Evolutionary conservation across 495 filamentous ascomycete species (phyloP).

Genomic region (Melanomma pulvis-pyrius): DNA sequence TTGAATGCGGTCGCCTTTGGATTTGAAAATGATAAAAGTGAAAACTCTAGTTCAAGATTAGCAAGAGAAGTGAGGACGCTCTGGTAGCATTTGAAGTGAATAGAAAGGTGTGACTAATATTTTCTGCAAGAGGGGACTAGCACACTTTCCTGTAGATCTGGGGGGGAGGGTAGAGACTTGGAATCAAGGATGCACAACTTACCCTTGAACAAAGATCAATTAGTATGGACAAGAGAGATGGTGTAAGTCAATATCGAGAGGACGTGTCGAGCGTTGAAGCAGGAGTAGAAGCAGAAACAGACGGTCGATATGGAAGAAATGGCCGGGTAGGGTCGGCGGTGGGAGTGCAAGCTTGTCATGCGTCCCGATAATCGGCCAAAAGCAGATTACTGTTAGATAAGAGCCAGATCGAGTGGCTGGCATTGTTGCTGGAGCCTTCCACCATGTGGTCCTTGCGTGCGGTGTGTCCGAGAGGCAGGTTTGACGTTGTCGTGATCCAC

Average conservation of each 20-base stretch:
- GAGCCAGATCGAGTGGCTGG: slow-evolving; percentile 11
- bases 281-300: background rate
- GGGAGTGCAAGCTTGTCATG: background rate
- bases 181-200: background rate
- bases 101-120: slow-evolving; percentile 24
- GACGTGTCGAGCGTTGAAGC: background rate
- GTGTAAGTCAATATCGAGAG: background rate
- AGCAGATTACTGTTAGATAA: slow-evolving; percentile 34
- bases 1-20: slow-evolving; percentile 24
- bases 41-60: slow-evolving; percentile 7
- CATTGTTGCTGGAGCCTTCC: background rate
- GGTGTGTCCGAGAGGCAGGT: slow-evolving; percentile 1
- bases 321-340: slow-evolving; percentile 32
- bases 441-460: background rate
- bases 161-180: background rate
- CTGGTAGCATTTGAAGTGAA: background rate
- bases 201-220: background rate
- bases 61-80: background rate
- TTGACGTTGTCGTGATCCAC: background rate
- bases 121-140: background rate
- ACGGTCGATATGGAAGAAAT: background rate
- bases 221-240: background rate
- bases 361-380: slow-evolving; percentile 33
- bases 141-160: background rate
- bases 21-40: background rate